Base-by-base conservation (phyloP, 805 yeast species). In the Yarrowia yakushimensis region DNA sequence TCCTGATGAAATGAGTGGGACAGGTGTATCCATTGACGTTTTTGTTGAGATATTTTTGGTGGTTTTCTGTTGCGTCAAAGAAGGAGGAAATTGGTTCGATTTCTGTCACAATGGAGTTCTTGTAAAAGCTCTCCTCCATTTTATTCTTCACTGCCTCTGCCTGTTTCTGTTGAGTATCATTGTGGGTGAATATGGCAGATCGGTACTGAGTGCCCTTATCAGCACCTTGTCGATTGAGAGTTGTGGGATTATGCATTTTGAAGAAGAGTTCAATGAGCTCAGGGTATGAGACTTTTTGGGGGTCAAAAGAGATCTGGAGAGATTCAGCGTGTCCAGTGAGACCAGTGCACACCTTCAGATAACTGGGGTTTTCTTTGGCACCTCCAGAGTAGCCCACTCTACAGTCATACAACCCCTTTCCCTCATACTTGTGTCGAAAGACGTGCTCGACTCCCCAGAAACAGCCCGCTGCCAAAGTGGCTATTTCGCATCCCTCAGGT, bases 361-460 rank as follows among this genome's bases (percentile, higher is more conserved):
- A 93, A 1, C 83, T 77, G 22, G 92, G 90, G 42, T 73, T 69
- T 0, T 67, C 41, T 2, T 78, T 75, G 18, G 67, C 64, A 11
- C 98, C 98, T 67, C 94, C 96, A 54, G 96, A 88, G 74, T 86
- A 94, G 2, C 99, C 99, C 13, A 93, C 98, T 71, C 83, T 85
- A 41, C 85, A 79, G 71, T 88, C 97, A 15, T 85, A 71, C 18
- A 93, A 73, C 30, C 90, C 90, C 70, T 81, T 85, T 28, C 72
- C 73, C 60, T 75, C 78, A 69, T 83, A 88, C 66, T 87, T 81
- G 72, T 88, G 88, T 66, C 86, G 77, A 76, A 82, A 91, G 27
- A 91, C 84, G 67, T 86, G 88, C 69, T 93, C 97, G 13, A 87
- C 90, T 22, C 77, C 76, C 74, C 76, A 76, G 67, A 78, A 79